Percentiles rank a stretch among this genome's conserved stretches.
phyloP scores from a whole-genome alignment of 2,329 filamentous ascomycete genomes.

The Cryoendolithus antarcticus region DNA sequence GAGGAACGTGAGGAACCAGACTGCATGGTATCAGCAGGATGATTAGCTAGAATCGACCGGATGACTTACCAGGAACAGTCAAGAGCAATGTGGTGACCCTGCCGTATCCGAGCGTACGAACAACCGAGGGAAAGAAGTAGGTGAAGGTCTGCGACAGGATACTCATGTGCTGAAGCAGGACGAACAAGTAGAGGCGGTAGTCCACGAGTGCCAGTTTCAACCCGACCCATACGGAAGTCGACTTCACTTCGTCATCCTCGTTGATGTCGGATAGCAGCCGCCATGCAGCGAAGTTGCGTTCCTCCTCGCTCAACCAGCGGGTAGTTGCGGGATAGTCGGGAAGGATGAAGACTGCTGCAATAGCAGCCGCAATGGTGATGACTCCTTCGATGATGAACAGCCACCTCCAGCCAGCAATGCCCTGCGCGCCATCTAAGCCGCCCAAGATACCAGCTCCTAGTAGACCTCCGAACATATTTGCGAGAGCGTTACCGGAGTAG shows the following conservation, averaged over 20 bases:
- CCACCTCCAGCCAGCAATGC: conserved; percentile 30
- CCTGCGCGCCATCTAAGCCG: conserved; percentile 18
- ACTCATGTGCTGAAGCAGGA: conserved; percentile 41
- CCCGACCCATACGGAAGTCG: conserved; percentile 32
- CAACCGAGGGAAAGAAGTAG: conserved; percentile 55
- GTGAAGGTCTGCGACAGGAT: conserved; percentile 46
- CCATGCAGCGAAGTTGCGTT: conserved; percentile 43
- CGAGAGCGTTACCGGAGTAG: conserved; percentile 18
- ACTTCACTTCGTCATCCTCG: conserved; percentile 29
- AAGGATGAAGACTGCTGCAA: conserved; percentile 25
- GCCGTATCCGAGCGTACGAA: conserved; percentile 47
- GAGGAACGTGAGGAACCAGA: conserved; percentile 45
- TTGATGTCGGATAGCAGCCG: conserved; percentile 38
- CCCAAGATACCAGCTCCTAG: conserved; percentile 36
- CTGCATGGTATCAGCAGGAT: conserved; percentile 22
- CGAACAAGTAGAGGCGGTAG: conserved; percentile 41
- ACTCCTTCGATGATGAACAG: conserved; percentile 27
- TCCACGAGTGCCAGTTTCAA: conserved; percentile 39
- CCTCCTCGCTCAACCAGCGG: conserved; percentile 39
- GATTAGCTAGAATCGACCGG: neutral
- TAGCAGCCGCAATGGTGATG: conserved; percentile 16
- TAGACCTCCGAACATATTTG: conserved; percentile 14
- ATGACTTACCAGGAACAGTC: conserved; percentile 27
- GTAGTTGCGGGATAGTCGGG: conserved; percentile 44
- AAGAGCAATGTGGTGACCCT: conserved; percentile 43